These are phyloP conservation scores for Pythium monospermum DNA, from an alignment of 352 stramenopile species.

Conservation along the genomic window DNA sequence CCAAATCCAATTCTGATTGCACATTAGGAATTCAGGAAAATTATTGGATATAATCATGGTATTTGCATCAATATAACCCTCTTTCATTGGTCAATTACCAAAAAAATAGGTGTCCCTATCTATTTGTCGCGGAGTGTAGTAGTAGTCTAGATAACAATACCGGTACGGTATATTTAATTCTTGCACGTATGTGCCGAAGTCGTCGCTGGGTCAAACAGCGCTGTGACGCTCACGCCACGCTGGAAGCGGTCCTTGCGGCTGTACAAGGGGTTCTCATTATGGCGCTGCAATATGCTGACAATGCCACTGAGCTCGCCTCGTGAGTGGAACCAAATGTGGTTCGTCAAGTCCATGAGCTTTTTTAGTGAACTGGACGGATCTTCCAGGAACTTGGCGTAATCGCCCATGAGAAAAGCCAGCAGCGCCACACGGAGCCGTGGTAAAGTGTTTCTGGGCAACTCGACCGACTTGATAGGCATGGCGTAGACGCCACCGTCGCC, in stretches of 20 bases:
- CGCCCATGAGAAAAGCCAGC: conserved; percentile 20
- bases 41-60: not conserved
- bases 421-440: conserved; percentile 3
- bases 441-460: not conserved
- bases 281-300: conserved; percentile 3
- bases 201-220: conserved; percentile 1
- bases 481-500: not conserved
- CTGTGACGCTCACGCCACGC: conserved; percentile 8
- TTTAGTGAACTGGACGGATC: conserved; percentile 2
- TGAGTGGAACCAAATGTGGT: conserved; percentile 13
- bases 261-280: conserved; percentile 12
- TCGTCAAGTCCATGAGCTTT: conserved; percentile 9
- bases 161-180: conserved; percentile 8
- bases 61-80: no score
- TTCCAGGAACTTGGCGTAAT: conserved; percentile 14
- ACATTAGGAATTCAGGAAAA: not conserved
- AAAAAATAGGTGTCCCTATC: no score
- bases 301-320: conserved; percentile 1
- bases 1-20: no score
- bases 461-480: conserved; percentile 3
- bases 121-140: no score
- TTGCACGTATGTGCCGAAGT: conserved; percentile 3
- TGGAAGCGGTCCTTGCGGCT: conserved; percentile 18
- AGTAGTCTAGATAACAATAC: no score
- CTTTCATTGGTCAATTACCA: no score